Conservation (phyloP, 495 filamentous ascomycete species). For the Tuber calosporum region DNA sequence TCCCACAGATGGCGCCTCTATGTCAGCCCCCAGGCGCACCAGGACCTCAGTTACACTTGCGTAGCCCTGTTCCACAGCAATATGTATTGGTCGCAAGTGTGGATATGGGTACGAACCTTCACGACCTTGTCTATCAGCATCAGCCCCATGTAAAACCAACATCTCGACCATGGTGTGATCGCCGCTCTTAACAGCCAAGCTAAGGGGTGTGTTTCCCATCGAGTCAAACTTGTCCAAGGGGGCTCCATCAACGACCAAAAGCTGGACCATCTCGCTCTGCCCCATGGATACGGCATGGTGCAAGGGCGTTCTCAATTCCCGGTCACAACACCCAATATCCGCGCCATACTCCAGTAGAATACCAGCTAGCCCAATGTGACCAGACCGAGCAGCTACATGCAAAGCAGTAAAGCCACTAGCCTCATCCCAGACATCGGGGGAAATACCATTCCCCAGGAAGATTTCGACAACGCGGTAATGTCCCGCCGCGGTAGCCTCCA, state of each 20-base stretch:
- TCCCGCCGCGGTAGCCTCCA: not conserved
- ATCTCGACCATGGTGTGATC: not conserved
- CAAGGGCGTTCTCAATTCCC: not conserved
- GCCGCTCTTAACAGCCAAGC: not conserved
- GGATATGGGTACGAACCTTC: not conserved
- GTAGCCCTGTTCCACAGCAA: not conserved
- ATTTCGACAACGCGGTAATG: not conserved
- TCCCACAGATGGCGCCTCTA: not conserved
- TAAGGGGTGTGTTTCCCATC: not conserved
- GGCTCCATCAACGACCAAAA: not conserved
- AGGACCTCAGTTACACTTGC: not conserved
- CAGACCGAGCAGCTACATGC: not conserved
- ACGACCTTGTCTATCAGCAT: not conserved
- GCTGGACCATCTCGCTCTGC: not conserved
- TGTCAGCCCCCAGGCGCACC: not conserved
- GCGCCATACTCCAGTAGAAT: not conserved
- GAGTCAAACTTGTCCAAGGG: not conserved
- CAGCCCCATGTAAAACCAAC: not conserved
- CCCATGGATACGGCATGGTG: not conserved
- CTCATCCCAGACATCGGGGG: not conserved
- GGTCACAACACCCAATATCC: not conserved
- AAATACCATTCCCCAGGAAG: not conserved
- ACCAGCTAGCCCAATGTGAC: not conserved
- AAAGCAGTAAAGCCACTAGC: not conserved
- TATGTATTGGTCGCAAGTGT: not conserved